Percentiles rank a stretch among this genome's conserved stretches.
Evolutionary conservation across 352 stramenopile genomes (phyloP).

Genomic region (Globisporangium ultimum): DNA sequence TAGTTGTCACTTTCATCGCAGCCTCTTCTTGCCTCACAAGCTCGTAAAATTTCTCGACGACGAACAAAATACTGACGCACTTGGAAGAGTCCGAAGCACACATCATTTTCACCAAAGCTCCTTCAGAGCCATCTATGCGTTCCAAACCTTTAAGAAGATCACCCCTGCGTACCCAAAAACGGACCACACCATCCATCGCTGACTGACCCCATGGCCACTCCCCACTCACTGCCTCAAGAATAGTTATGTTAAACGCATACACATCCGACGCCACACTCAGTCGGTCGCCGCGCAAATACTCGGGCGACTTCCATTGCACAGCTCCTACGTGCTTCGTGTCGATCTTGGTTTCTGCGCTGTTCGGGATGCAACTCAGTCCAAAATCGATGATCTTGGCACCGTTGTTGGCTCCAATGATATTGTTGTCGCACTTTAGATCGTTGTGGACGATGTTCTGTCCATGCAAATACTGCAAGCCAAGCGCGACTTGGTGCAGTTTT

Average conservation of each 20-base stretch:
- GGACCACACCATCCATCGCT: no score
- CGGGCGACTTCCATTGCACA: conserved; percentile 15
- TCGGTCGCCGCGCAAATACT: not conserved
- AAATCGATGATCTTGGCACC: conserved; percentile 20
- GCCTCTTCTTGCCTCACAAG: no score
- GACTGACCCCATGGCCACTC: conserved; percentile 6
- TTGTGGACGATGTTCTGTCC: not conserved
- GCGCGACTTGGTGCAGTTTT: conserved; percentile 2
- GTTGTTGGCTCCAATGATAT: conserved; percentile 31
- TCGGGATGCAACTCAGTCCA: conserved; percentile 13
- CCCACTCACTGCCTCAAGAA: conserved; percentile 17
- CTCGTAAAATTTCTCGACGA: no score
- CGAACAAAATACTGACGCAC: not conserved
- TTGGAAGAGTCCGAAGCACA: not conserved
- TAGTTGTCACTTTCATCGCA: no score
- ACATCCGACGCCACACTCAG: conserved; percentile 17
- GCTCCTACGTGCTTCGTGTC: conserved; percentile 1
- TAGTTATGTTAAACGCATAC: conserved; percentile 20
- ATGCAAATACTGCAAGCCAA: conserved; percentile 32
- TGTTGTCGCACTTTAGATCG: no score
- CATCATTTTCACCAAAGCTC: not conserved
- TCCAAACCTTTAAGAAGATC: no score
- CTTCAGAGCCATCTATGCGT: no score
- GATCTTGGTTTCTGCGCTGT: not conserved
- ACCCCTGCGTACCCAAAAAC: no score